phyloP scores from a whole-genome alignment of 2,329 filamentous ascomycete species.

The Neofusicoccum umdonicola region DNA sequence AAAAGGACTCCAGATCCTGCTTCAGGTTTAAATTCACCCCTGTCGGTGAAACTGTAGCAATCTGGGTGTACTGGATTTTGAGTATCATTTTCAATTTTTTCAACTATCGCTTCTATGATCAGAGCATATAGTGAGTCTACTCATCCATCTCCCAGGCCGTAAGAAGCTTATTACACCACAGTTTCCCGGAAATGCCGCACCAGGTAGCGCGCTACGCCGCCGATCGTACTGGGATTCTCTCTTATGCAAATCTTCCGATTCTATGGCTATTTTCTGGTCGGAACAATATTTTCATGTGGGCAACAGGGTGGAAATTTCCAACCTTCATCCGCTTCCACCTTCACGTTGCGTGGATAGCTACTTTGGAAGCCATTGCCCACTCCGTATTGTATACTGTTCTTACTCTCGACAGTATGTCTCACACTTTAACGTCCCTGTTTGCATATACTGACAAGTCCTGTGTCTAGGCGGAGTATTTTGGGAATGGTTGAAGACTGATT shows the following conservation, averaged over 20 bases:
- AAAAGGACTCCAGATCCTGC: conserved; percentile 4
- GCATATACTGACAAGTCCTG: background rate
- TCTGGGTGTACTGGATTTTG: conserved; percentile 1
- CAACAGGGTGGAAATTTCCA: conserved; percentile 67
- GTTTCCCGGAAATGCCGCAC: background rate
- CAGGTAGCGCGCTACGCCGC: background rate
- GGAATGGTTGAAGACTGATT: background rate
- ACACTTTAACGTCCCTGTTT: background rate
- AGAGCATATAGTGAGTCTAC: background rate
- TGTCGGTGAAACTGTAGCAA: background rate
- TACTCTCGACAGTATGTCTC: background rate
- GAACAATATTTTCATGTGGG: conserved; percentile 65
- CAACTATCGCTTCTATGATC: conserved; percentile 7
- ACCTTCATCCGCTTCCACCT: conserved; percentile 68
- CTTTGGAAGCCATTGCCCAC: conserved; percentile 62
- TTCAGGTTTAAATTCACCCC: conserved; percentile 1
- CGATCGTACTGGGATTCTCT: conserved; percentile 1
- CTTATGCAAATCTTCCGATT: background rate
- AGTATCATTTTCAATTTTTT: background rate
- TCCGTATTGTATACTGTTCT: conserved; percentile 58
- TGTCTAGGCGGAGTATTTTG: background rate
- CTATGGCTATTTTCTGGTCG: conserved; percentile 66
- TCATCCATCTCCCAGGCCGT: background rate
- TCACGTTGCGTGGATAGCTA: conserved; percentile 63
- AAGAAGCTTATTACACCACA: background rate